phyloP scores from a whole-genome alignment of 177 flowering plant genomes.

The Vitis hybrid region DNA sequence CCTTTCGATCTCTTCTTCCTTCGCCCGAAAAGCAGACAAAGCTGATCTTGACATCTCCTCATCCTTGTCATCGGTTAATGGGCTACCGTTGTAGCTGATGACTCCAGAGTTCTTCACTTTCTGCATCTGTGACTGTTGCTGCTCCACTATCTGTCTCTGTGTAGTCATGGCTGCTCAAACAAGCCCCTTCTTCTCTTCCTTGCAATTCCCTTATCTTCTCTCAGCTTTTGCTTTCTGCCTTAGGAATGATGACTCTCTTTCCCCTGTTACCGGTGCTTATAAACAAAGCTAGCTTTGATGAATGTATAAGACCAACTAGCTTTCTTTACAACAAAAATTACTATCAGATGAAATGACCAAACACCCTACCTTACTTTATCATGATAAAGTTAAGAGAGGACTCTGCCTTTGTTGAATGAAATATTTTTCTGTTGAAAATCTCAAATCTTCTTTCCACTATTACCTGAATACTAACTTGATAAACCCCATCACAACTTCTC shows the following conservation, averaged over 20 bases:
- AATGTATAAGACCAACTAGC: slow-evolving; percentile 26
- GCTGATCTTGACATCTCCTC: slow-evolving; percentile 74
- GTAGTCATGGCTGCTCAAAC: slow-evolving; percentile 27
- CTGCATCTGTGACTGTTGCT: slow-evolving; percentile 38
- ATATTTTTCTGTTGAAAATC: background rate
- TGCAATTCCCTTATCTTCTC: slow-evolving; percentile 11
- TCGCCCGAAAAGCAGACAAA: slow-evolving; percentile 51
- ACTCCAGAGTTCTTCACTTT: slow-evolving; percentile 37
- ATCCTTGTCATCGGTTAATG: slow-evolving; percentile 48
- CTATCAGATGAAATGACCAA: slow-evolving; percentile 23
- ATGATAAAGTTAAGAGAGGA: slow-evolving; percentile 21
- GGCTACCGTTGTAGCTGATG: slow-evolving; percentile 33
- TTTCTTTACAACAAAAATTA: slow-evolving; percentile 24
- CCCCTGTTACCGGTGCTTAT: slow-evolving; percentile 29
- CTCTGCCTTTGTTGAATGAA: slow-evolving; percentile 20
- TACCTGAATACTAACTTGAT: slow-evolving; percentile 16
- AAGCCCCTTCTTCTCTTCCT: slow-evolving; percentile 24
- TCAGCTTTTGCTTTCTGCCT: slow-evolving; percentile 21
- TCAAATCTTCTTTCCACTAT: slow-evolving; percentile 4
- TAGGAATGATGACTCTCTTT: slow-evolving; percentile 34
- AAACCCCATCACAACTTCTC: background rate
- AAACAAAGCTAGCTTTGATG: slow-evolving; percentile 28
- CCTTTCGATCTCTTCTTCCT: slow-evolving; percentile 85
- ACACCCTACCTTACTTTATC: slow-evolving; percentile 25
- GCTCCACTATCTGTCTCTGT: slow-evolving; percentile 37